Evolutionary conservation across 306 rosid genomes (phyloP), one percentile per base, ranked within the genome.

Genomic region (Dicorynia guianensis): DNA sequence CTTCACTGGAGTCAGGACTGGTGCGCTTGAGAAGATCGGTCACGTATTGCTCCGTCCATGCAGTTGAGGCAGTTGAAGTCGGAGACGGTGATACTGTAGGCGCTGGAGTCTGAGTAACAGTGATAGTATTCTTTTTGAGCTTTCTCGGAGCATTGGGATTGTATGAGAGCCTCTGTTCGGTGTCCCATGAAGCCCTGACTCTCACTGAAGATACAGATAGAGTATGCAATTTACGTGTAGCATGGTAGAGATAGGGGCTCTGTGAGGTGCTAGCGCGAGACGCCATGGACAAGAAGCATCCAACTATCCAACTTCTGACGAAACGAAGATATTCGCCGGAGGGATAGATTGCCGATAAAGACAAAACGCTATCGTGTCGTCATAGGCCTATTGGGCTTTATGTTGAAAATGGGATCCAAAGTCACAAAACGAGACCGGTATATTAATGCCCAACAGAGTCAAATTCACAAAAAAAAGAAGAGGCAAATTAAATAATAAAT

Each of bases 111-210:
- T 3, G 71, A 5, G 61, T 38, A 15, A 47, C 67, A 52, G 71
- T 38, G 43, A 12, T 40, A 35, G 75, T 13, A 39, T 82, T 85
- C 81, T 87, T 79, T 63, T 69, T 73, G 58, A 67, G 80, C 75
- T 89, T 92, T 84, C 90, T 81, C 1, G 97, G 97, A 59, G 96
- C 93, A 19, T 95, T 92, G 55, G 86, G 98, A 57, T 95, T 95
- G 85, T 95, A 95, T 0, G 96, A 46, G 14, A 80, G 80, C 69
- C 88, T 84, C 53, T 86, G 96, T 8, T 87, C 85, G 0, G 92
- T 89, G 80, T 95, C 98, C 90, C 84, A 87, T 20, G 98, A 90
- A 76, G 85, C 96, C 76, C 78, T 78, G 1, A 86, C 76, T 43
- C 69, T 56, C 81, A 81, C 6, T 2, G 83, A 77, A 25, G 88